Evolutionary conservation across 2,329 filamentous ascomycete species (phyloP).

Genomic region (Aspergillus sp.): DNA sequence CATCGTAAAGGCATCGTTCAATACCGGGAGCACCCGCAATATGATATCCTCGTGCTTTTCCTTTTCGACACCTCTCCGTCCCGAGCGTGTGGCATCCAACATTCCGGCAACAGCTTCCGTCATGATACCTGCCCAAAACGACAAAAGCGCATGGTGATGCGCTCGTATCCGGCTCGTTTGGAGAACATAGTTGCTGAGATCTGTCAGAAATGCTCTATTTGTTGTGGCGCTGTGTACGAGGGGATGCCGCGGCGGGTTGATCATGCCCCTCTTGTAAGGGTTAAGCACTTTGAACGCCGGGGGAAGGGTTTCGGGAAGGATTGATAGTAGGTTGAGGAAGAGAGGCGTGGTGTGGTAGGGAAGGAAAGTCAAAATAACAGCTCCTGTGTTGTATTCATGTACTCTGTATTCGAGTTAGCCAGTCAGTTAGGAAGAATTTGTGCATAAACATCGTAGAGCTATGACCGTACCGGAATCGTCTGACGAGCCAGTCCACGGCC

Average conservation of each 20-base stretch:
- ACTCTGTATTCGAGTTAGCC: slow-evolving; percentile 50
- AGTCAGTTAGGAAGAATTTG: background rate
- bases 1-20: slow-evolving; percentile 72
- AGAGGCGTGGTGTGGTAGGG: slow-evolving; percentile 83
- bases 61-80: slow-evolving; percentile 65
- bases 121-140: slow-evolving; percentile 86
- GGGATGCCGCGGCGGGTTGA: slow-evolving; percentile 69
- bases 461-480: slow-evolving; percentile 68
- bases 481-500: slow-evolving; percentile 87
- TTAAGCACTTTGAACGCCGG: slow-evolving; percentile 73
- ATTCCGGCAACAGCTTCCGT: slow-evolving; percentile 80
- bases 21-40: slow-evolving; percentile 59
- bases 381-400: slow-evolving; percentile 81
- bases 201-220: slow-evolving; percentile 66
- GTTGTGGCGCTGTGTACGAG: slow-evolving; percentile 78
- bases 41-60: slow-evolving; percentile 75
- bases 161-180: slow-evolving; percentile 64
- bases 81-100: slow-evolving; percentile 69
- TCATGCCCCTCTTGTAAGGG: slow-evolving; percentile 74
- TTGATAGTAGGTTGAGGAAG: slow-evolving; percentile 79
- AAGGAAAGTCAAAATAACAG: slow-evolving; percentile 75
- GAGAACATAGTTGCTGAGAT: slow-evolving; percentile 72
- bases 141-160: slow-evolving; percentile 69
- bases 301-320: slow-evolving; percentile 68
- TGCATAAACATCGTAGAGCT: background rate